phyloP scores from a whole-genome alignment of 306 rosid species.

The Begonia peltatifolia region DNA sequence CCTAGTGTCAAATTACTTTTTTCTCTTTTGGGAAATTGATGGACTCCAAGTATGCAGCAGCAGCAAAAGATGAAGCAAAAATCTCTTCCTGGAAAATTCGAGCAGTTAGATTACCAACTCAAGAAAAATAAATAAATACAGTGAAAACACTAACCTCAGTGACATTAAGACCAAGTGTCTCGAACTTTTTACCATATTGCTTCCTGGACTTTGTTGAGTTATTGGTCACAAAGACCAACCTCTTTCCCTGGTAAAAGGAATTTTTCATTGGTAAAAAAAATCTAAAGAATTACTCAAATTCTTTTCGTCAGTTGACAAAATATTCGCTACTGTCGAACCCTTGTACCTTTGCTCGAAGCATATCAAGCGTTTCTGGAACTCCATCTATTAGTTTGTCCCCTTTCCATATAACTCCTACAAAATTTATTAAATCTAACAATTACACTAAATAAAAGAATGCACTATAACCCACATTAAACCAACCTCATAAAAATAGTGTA shows the following conservation, averaged over 20 bases:
- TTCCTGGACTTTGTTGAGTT: constrained; percentile 98
- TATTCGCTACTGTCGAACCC: neutral
- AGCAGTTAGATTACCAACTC: constrained; percentile 4
- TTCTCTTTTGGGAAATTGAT: constrained; percentile 85
- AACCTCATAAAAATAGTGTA: no score
- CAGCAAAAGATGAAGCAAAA: constrained; percentile 98
- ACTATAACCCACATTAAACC: no score
- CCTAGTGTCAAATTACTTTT: constrained; percentile 33
- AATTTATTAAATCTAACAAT: neutral
- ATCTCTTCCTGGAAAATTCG: constrained; percentile 69
- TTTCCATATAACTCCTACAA: constrained; percentile 97
- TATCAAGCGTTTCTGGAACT: constrained; percentile 85
- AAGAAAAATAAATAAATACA: constrained; percentile 11
- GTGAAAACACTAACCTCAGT: constrained; percentile 42
- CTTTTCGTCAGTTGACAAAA: neutral
- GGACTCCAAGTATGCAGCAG: constrained; percentile 89
- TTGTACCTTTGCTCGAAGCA: constrained; percentile 84
- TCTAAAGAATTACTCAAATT: neutral
- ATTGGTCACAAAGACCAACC: constrained; percentile 94
- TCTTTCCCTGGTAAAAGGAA: constrained; percentile 47
- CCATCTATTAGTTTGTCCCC: constrained; percentile 91
- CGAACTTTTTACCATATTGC: constrained; percentile 97
- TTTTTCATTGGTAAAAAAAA: neutral
- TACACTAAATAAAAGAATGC: no score
- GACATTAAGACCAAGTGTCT: constrained; percentile 83